These are phyloP conservation scores for Purshia tridentata DNA, from an alignment of 306 rosid genomes.

Conservation along the genomic window DNA sequence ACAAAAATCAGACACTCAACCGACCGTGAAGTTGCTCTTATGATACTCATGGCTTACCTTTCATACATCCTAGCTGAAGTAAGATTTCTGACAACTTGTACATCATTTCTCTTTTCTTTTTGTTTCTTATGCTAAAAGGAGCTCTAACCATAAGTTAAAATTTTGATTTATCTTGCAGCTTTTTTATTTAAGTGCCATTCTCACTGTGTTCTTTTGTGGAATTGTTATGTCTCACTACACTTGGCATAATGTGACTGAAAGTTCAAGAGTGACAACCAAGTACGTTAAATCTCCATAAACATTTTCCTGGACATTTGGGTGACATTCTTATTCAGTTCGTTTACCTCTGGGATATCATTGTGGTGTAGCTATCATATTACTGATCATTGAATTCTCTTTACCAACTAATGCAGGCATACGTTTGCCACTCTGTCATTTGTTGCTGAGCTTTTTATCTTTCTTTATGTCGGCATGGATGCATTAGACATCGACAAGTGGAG, in stretches of 20 bases:
- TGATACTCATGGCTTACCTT: conserved; percentile 98
- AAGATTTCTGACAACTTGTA: conserved; percentile 28
- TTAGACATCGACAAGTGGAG: conserved; percentile 96
- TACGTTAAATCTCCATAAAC: conserved; percentile 36
- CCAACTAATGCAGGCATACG: conserved; percentile 65
- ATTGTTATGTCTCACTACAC: conserved; percentile 99
- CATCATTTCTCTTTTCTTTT: neutral
- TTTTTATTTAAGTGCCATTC: conserved; percentile 83
- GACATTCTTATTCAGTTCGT: conserved; percentile 15
- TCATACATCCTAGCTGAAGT: conserved; percentile 94
- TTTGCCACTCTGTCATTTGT: conserved; percentile 89
- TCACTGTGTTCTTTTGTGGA: conserved; percentile 96
- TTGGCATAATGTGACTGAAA: conserved; percentile 97
- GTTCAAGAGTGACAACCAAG: conserved; percentile 98
- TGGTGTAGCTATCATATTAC: neutral
- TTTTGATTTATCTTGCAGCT: conserved; percentile 56
- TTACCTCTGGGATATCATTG: conserved; percentile 9
- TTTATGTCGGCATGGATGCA: conserved; percentile 98
- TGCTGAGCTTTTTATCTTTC: conserved; percentile 91
- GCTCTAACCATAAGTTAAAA: conserved; percentile 12
- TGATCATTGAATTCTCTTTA: conserved; percentile 21
- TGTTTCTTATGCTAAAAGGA: neutral
- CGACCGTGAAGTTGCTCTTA: conserved; percentile 92
- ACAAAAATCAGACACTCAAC: conserved; percentile 71
- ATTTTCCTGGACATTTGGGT: conserved; percentile 7